Evolutionary conservation across 2,329 filamentous ascomycete species (phyloP), one percentile per base, ranked within the genome.

Genomic region (Talaromyces sp.): DNA sequence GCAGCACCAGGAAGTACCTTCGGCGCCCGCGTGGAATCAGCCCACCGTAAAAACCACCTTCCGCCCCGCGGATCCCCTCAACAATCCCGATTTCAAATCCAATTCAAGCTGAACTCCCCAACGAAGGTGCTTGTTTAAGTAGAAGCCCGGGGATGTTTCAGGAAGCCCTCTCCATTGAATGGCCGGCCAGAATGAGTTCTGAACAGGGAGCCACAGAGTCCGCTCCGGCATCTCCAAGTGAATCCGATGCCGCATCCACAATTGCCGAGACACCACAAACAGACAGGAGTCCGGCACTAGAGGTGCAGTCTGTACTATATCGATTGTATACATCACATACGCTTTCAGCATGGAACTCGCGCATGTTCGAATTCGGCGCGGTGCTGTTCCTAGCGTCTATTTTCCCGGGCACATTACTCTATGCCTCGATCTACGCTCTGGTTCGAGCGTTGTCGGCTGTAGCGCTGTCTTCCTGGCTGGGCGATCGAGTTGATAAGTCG

Each of bases 341-440:
- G 47, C 72, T 87, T 0, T 87, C 84, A 4, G 82, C 84, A 44
- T 86, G 82, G 82, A 87, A 86, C 67, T 82, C 83, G 0, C 80
- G 85, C 17, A 71, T 84, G 50, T 87, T 87, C 56, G 84, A 87
- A 64, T 86, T 86, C 51, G 84, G 78, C 27, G 80, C 82, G 5
- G 81, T 86, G 4, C 72, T 86, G 5, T 86, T 81, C 66, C 73
- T 86, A 9, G 82, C 82, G 0, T 69, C 76, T 1, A 77, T 83
- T 41, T 86, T 77, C 59, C 81, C 81, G 0, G 71, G 76, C 0
- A 89, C 86, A 0, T 73, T 91, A 19, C 76, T 88, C 19, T 86
- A 84, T 32, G 79, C 86, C 51, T 89, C 87, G 0, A 72, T 86
- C n/a, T 91, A 90, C 63, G 87, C 87, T 0, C 71, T 90, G 6